Conservation (phyloP, 176 grass and related monocot genomes). For the Hyparrhenia diplandra region DNA sequence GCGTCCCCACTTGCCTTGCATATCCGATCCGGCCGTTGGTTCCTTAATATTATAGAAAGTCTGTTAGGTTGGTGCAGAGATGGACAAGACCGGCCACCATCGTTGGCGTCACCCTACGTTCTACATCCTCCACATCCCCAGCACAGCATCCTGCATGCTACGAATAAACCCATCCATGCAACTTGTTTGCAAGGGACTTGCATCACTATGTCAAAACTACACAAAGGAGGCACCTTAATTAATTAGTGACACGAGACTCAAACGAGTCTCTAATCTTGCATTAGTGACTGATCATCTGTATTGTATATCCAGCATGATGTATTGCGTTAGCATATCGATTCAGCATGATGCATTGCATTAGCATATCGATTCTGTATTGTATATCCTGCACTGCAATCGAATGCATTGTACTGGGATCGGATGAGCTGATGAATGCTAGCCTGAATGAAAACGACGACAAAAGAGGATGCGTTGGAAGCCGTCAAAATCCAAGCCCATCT, state of each 20-base stretch:
- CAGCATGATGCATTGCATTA: no score
- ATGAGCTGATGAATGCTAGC: not conserved
- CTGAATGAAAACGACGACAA: not conserved
- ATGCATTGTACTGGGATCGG: not conserved
- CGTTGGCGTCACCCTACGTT: not conserved
- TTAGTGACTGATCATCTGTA: no score
- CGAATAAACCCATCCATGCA: no score
- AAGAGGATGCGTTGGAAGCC: not conserved
- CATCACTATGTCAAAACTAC: no score
- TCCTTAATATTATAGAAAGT: not conserved
- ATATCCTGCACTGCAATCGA: no score
- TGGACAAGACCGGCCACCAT: not conserved
- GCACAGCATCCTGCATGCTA: not conserved
- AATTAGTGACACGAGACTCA: no score
- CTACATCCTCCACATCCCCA: not conserved
- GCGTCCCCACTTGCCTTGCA: not conserved
- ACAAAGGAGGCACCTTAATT: no score
- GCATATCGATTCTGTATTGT: no score
- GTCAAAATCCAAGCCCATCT: not conserved
- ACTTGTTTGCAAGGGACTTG: no score
- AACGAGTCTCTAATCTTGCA: no score
- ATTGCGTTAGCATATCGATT: no score
- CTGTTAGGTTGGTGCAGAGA: conserved; percentile 17
- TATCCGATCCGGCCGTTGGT: not conserved
- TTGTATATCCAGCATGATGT: no score